These are phyloP conservation scores for Striga hermonthica DNA, from an alignment of 305 asterid genomes.

Conservation along the genomic window DNA sequence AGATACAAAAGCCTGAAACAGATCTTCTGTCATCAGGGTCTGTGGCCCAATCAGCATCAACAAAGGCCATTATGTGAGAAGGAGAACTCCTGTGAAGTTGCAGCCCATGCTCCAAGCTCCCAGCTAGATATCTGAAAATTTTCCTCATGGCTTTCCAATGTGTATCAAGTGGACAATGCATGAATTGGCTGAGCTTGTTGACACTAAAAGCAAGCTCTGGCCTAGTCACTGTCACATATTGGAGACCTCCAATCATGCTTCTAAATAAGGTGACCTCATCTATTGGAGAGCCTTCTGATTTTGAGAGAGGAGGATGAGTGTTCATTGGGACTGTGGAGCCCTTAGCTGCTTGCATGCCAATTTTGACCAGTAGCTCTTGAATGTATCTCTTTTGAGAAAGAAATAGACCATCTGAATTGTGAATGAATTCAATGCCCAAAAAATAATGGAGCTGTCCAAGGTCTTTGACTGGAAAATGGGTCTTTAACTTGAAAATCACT, in stretches of 20 bases:
- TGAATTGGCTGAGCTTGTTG: not conserved
- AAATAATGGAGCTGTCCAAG: too few relatives aligned
- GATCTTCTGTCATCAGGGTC: not conserved
- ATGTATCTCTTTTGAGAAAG: too few relatives aligned
- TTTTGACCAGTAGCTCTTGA: too few relatives aligned
- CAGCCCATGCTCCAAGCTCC: not conserved
- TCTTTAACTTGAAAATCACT: too few relatives aligned
- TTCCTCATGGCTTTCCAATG: not conserved
- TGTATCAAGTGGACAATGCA: not conserved
- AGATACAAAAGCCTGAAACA: not conserved
- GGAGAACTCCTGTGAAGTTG: not conserved
- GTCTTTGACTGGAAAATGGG: too few relatives aligned
- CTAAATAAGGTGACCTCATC: not conserved
- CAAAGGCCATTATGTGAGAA: not conserved
- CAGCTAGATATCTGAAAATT: not conserved
- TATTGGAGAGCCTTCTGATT: not conserved
- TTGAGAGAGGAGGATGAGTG: not conserved
- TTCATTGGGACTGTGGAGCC: not conserved
- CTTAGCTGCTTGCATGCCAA: not conserved
- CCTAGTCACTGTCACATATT: not conserved
- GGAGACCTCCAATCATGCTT: not conserved
- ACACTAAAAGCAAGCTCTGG: not conserved
- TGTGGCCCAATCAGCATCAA: not conserved
- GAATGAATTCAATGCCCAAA: too few relatives aligned
- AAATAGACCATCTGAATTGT: too few relatives aligned